Base-by-base conservation (phyloP, 805 yeast genomes). In the Ogataea chonburiensis region DNA sequence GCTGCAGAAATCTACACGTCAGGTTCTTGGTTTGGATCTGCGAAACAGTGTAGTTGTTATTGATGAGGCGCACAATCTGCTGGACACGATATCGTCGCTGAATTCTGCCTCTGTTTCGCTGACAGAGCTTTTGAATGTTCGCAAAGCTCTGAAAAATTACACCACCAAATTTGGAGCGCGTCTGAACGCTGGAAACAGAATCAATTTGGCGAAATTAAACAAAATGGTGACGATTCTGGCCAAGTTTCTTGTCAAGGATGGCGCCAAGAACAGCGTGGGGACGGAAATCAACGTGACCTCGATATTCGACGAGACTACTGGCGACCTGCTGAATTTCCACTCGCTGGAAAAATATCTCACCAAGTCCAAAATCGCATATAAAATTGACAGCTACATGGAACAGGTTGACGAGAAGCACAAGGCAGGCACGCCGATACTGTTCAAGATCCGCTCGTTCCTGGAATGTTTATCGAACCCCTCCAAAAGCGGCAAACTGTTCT, bases 21-120 rank as follows among this genome's bases (percentile, higher is more conserved):
- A 69, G 5, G 65, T 77, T 0, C 53, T 88, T 27, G 74, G 75
- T 1, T 53, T 89, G 5, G 69, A 79, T 25, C 51, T 89, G 7
- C 70, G 71, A 34, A 73, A 77, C 38, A 70, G 89, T 1, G 71
- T 89, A 2, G 77, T 91, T 0, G 73, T 91, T 5, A 79, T 89
- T 17, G 98, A 89, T 57, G 98, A 89, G 55, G 97, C 97, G 0
- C 98, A 89, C 55, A 89, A 89, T 55, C 62, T 89, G 27, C 55
- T 87, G 18, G 96, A 88, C 47, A 79, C 89, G 0, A 75, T 89
- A 3, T 73, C 81, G 1, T 63, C 82, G 2, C 63, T 91, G 43
- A 73, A 82, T 50, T 86, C 96, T 0, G 70, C 78, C 2, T 58
- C 71, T 3, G 63, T 89, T 0, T 63, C 82, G 0, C 48, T 66